Evolutionary conservation across 1,284 basidiomycete species (phyloP), one percentile per base, ranked within the genome.

Genomic region (Termitomyces sp.): DNA sequence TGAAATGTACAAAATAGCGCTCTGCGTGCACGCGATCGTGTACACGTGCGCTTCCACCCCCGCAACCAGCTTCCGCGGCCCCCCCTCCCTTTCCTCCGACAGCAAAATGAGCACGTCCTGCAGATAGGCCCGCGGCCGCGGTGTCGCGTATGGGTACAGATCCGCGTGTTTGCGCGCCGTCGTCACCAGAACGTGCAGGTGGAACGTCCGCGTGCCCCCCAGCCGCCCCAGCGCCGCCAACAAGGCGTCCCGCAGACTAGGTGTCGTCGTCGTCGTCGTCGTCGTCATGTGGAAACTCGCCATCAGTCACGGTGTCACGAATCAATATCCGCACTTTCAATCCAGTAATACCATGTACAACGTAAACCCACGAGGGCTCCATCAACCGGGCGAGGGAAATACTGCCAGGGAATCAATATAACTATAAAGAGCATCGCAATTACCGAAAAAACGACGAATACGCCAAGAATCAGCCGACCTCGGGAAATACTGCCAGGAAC

Each of bases 31-130:
- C 3, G 89, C 88, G 47, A 91, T 66, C 43, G 84, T 83, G 76
- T 94, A 98, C 31, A 98, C 72, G 53, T 77, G 82, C 0, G 86
- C 90, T 65, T 96, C 93, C 58, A 98, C 80, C 1, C 88, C 96
- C 6, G 86, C 80, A 28, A 92, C 83, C 41, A 94, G 72, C 15
- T 91, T 72, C 44, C 79, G 77, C 4, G 78, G 74, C 0, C 74
- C 63, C 44, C 78, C 75, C 31, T 73, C 65, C 1, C 70, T 36
- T 61, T 84, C 79, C 64, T 90, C 85, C 0, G 86, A 87, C 44
- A 87, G 76, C 8, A 91, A 76, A 38, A 94, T 69, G 56, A 94
- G 79, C 30, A 95, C 74, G 57, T 93, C 85, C 63, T 92, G 88
- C 15, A 87, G 68, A 61, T 81, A 86, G 45, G 83, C 73, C 68